Base-by-base conservation (phyloP, 495 filamentous ascomycete genomes). In the Hyaloscypha variabilis region DNA sequence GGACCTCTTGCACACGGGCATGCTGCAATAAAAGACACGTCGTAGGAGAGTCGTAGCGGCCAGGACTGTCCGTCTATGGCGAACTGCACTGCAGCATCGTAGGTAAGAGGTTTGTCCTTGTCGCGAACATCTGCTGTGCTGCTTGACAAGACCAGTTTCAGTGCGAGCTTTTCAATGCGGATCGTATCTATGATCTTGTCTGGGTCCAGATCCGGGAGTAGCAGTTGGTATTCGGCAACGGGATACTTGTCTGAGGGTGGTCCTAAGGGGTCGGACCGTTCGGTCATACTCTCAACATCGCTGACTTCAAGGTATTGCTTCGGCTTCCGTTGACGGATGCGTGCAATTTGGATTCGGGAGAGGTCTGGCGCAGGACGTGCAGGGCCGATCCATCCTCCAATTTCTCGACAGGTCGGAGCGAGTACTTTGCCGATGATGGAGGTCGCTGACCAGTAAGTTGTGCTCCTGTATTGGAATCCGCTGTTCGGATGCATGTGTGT, bases 341-440 rank as follows among this genome's bases (percentile, higher is more conserved):
- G 79, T 3, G 87, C 86, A 64, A 88, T 87, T 71, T 91, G 85
- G 1, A 81, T 85, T 21, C 84, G 83, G 55, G 75, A 78, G 26
- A 92, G 81, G 68, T 91, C 87, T 4, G 76, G 71, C 8, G 85
- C 84, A 14, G 85, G 86, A 8, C 83, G 80, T 39, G 87, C 88
- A 21, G 89, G 89, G 0, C 89, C 89, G 50, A 91, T 77, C 89
- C 89, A 92, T 42, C 80, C 83, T 14, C 86, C 88, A 25, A 92
- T 84, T 60, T 88, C 81, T 28, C 83, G 84, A 71, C 89, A 90
- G 23, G 88, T 89, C 62, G 89, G 90, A 3, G 89, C 91, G 8
- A 97, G 86, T 26, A 91, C 88, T 71, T 91, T 91, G 25, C 88
- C 89, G 8, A 91, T 86, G 64, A 92, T 88, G 67, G 80, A 89